Evolutionary conservation across 2,329 filamentous ascomycete species (phyloP), one percentile per base, ranked within the genome.

Genomic region (Thyridium curvatum): DNA sequence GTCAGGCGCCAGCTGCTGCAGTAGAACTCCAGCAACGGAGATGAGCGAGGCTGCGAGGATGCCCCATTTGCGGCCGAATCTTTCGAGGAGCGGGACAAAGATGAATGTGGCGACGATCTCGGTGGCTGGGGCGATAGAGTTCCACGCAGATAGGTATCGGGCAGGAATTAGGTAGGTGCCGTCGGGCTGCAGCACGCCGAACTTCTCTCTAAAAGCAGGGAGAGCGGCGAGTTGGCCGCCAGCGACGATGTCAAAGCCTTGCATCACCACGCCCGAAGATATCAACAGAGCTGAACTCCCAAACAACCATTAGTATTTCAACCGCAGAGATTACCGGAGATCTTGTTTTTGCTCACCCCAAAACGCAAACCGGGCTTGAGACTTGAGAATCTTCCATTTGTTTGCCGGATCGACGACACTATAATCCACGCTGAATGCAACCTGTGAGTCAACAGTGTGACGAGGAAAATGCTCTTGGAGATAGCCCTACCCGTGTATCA

Each of bases 231-330:
- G 49, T 41, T 59, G 54, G 31, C 54, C 51, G 17, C 54, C 54
- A 21, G 49, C 46, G n/a, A 56, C 54, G 16, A 47, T 42, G 39
- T 58, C 54, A 31, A 49, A 56, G 13, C 56, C 56, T 32, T 50
- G 50, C 56, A 60, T 60, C 17, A 59, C 44, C 12, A 48, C 45
- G 18, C 55, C 56, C 29, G 46, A 51, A 12, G 56, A 57, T 8
- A 49, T 49, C 44, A 46, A 54, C 26, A 59, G 42, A 18, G 50
- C 53, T 55, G 26, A 12, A 7, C 4, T 18, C 32, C 13, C 10
- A 16, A 33, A 13, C 15, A 33, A 9, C 13, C 31, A 8, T 33
- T 15, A 33, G n/a, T n/a, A n/a, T n/a, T n/a, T n/a, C n/a, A n/a
- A n/a, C n/a, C n/a, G n/a, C n/a, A n/a, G n/a, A n/a, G n/a, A n/a